phyloP scores from a whole-genome alignment of 1,284 basidiomycete species.

The Vanrija sp. region DNA sequence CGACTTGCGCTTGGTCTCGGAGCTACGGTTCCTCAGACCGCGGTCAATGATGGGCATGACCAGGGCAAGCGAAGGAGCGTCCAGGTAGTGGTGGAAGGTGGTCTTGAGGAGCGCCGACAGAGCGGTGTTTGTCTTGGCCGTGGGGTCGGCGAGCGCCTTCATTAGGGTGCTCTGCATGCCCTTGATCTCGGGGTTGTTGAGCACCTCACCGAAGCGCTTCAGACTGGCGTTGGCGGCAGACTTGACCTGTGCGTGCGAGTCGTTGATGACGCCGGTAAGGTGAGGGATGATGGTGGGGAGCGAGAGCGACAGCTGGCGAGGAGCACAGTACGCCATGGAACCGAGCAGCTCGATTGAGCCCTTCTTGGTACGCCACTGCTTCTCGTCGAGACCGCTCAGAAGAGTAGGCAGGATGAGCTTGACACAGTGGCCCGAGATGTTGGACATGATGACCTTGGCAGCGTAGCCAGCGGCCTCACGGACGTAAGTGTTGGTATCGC shows the following conservation, averaged over 20 bases:
- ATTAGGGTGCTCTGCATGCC: slow-evolving; percentile 85
- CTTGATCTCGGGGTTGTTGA: slow-evolving; percentile 92
- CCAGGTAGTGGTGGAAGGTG: slow-evolving; percentile 97
- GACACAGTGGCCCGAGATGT: slow-evolving; percentile 86
- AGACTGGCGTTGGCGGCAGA: slow-evolving; percentile 89
- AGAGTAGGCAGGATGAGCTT: slow-evolving; percentile 91
- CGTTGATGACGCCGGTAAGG: slow-evolving; percentile 89
- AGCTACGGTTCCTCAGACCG: slow-evolving; percentile 84
- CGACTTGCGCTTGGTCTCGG: slow-evolving; percentile 92
- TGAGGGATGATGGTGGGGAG: slow-evolving; percentile 95
- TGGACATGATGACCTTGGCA: slow-evolving; percentile 89
- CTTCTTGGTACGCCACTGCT: slow-evolving; percentile 99
- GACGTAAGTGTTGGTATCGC: slow-evolving; percentile 85
- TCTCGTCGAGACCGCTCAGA: slow-evolving; percentile 89
- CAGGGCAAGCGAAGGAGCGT: slow-evolving; percentile 94
- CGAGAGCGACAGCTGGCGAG: slow-evolving; percentile 88
- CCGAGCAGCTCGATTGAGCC: slow-evolving; percentile 95
- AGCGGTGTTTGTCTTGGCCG: slow-evolving; percentile 77
- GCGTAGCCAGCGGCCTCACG: slow-evolving; percentile 93
- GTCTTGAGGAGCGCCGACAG: slow-evolving; percentile 81
- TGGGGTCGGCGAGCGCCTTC: slow-evolving; percentile 94
- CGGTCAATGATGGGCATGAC: slow-evolving; percentile 95
- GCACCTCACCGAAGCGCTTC: slow-evolving; percentile 96
- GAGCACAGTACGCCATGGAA: slow-evolving; percentile 97
- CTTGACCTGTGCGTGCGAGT: slow-evolving; percentile 96